These are phyloP conservation scores for Pisolithus marmoratus DNA, from an alignment of 768 basidiomycete genomes.

Conservation along the genomic window DNA sequence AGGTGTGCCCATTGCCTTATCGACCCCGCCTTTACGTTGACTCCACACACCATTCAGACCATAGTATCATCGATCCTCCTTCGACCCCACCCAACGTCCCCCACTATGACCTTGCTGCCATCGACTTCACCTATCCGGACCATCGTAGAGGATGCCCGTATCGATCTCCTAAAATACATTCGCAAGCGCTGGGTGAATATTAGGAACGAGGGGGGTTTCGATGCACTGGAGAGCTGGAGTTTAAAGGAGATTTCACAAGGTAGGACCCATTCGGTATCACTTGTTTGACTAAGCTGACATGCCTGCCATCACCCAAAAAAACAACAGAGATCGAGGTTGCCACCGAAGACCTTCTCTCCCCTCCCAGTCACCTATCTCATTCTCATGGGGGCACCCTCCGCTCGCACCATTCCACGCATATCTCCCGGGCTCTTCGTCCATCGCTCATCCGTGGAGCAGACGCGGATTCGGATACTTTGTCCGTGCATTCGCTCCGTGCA, in stretches of 20 bases:
- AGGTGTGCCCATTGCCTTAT: conserved; percentile 39
- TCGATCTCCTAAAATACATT: conserved; percentile 51
- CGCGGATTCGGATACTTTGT: conserved; percentile 35
- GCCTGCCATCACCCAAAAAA: not conserved
- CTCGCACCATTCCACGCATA: conserved; percentile 10
- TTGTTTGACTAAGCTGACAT: not conserved
- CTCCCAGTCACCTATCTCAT: conserved; percentile 25
- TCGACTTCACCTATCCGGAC: conserved; percentile 65
- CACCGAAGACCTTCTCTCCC: conserved; percentile 63
- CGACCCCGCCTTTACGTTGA: not conserved
- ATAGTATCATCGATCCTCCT: conserved; percentile 71
- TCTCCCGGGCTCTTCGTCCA: conserved; percentile 24
- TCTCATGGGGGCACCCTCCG: conserved; percentile 4
- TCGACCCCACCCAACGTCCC: conserved; percentile 55
- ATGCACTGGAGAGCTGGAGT: conserved; percentile 78
- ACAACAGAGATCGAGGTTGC: conserved; percentile 72
- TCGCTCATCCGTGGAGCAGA: conserved; percentile 24
- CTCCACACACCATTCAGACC: conserved; percentile 35
- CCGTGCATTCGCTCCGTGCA: conserved; percentile 44
- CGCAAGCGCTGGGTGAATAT: conserved; percentile 73
- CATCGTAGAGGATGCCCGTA: conserved; percentile 65
- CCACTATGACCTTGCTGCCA: conserved; percentile 55
- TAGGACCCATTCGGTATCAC: conserved; percentile 4
- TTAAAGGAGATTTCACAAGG: conserved; percentile 69
- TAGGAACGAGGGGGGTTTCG: conserved; percentile 75